Percentiles rank a stretch among this genome's conserved stretches.
phyloP scores from a whole-genome alignment of 192 early-diverging fungal species.

The Coemansia reversa region DNA sequence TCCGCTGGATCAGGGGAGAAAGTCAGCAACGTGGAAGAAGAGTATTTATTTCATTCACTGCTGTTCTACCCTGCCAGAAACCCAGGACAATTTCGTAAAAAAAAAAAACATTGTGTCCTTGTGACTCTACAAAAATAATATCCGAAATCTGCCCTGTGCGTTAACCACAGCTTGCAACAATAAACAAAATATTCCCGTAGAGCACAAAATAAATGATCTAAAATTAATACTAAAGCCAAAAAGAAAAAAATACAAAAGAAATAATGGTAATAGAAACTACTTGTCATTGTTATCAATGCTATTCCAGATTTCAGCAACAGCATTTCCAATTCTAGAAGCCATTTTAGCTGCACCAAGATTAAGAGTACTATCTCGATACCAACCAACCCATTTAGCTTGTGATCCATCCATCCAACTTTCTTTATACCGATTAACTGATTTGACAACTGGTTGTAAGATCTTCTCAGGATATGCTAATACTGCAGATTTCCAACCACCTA shows the following conservation, averaged over 20 bases:
- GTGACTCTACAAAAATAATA: too few relatives aligned
- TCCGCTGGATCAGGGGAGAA: too few relatives aligned
- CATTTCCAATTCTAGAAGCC: constrained; percentile 4
- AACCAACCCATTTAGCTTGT: constrained; percentile 13
- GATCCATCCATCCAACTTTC: constrained; percentile 30
- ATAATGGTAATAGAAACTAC: constrained; percentile 1
- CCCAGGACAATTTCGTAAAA: too few relatives aligned
- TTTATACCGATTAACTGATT: constrained; percentile 5
- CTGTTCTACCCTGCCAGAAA: too few relatives aligned
- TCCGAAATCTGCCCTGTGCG: too few relatives aligned
- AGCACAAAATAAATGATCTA: too few relatives aligned
- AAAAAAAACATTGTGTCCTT: too few relatives aligned
- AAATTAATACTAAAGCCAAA: too few relatives aligned
- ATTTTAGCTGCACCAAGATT: constrained; percentile 15
- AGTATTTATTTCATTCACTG: too few relatives aligned
- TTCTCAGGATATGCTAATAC: constrained; percentile 5
- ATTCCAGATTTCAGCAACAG: constrained; percentile 11
- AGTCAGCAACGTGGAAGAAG: too few relatives aligned
- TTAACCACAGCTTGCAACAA: too few relatives aligned
- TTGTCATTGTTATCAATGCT: constrained; percentile 4
- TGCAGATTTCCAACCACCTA: constrained; percentile 6
- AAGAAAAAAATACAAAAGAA: background rate
- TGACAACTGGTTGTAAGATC: constrained; percentile 9
- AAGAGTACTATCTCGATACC: constrained; percentile 12
- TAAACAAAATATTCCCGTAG: too few relatives aligned